Evolutionary conservation across 2,329 filamentous ascomycete genomes (phyloP).

Genomic region (Herpotrichia juniperi): DNA sequence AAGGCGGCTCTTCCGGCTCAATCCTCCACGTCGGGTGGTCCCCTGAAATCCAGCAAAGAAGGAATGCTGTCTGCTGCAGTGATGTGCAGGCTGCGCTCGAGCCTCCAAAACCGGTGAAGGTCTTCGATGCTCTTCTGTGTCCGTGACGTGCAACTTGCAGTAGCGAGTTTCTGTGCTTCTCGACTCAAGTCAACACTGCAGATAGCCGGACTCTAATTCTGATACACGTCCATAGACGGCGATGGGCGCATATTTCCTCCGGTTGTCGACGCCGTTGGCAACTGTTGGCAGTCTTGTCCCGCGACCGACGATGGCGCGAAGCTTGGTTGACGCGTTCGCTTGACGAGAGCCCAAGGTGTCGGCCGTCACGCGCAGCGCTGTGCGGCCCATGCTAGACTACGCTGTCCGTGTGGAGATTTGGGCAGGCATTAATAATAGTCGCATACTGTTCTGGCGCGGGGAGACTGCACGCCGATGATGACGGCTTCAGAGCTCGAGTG

Average conservation of each 20-base stretch:
- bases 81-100: slow-evolving; percentile 16
- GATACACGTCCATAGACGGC: neutral
- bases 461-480: slow-evolving; percentile 41
- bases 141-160: slow-evolving; percentile 19
- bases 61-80: neutral
- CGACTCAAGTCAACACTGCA: neutral
- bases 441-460: slow-evolving; percentile 28
- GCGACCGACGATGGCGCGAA: slow-evolving; percentile 17
- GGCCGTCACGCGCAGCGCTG: slow-evolving; percentile 30
- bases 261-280: slow-evolving; percentile 11
- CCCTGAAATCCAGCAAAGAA: neutral
- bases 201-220: neutral
- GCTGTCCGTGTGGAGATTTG: slow-evolving; percentile 44
- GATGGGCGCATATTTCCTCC: neutral
- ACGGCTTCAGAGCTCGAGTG: slow-evolving; percentile 17
- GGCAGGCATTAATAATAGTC: slow-evolving; percentile 29
- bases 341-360: slow-evolving; percentile 24
- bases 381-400: slow-evolving; percentile 25
- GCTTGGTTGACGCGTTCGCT: slow-evolving; percentile 39
- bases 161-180: slow-evolving; percentile 4
- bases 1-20: slow-evolving; percentile 29
- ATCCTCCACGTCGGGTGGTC: slow-evolving; percentile 8
- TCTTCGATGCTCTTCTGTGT: neutral
- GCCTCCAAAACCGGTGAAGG: slow-evolving; percentile 26
- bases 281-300: slow-evolving; percentile 7